These are phyloP conservation scores for Boletellus ananiceps DNA, from an alignment of 768 basidiomycete genomes.

Conservation along the genomic window DNA sequence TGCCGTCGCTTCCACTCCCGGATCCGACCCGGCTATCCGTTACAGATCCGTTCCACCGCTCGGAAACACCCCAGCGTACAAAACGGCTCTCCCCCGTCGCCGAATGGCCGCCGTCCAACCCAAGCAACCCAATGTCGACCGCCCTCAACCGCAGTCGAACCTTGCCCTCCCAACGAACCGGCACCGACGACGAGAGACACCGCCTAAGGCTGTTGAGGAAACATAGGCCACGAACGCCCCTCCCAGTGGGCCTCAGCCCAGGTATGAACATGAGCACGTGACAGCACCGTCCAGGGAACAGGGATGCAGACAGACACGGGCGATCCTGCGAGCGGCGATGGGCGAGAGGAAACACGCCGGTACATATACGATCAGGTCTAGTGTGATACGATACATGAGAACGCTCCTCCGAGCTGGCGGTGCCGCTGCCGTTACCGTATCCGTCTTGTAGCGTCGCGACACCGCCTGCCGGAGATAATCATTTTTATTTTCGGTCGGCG, in stretches of 20 bases:
- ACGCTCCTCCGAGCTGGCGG: no score
- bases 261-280: constrained; percentile 25
- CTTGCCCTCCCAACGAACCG: constrained; percentile 39
- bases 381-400: no score
- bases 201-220: constrained; percentile 45
- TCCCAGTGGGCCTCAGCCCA: constrained; percentile 16
- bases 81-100: constrained; percentile 45
- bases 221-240: constrained; percentile 42
- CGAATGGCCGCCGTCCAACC: constrained; percentile 38
- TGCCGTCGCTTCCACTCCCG: constrained; percentile 3
- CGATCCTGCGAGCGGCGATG: constrained; percentile 2
- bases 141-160: constrained; percentile 57
- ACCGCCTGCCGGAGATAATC: no score
- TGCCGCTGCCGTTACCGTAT: no score
- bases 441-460: no score
- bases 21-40: constrained; percentile 8
- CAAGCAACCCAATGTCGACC: constrained; percentile 28
- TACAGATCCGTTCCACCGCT: constrained; percentile 18
- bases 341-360: background rate
- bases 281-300: background rate
- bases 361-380: no score
- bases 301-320: no score
- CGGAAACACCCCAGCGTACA: constrained; percentile 25
- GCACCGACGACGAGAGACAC: constrained; percentile 35
- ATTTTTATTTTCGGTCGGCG: no score